Evolutionary conservation across 768 basidiomycete species (phyloP).

Genomic region (Tricholoma sp.): DNA sequence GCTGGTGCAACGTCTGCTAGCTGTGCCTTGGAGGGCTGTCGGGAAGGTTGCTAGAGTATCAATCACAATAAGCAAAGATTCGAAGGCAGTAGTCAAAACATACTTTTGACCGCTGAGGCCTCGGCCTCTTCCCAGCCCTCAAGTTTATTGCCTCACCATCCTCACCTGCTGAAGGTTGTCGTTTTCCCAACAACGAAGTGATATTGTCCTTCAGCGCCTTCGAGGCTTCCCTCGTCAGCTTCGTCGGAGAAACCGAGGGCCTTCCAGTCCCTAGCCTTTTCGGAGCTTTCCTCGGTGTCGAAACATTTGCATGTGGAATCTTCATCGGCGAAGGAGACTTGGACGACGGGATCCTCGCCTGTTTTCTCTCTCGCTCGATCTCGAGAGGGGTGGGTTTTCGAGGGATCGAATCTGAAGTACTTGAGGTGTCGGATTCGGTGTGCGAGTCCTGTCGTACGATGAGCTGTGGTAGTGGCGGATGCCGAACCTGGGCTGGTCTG

Average conservation of each 20-base stretch:
- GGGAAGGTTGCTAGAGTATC: slow-evolving; percentile 25
- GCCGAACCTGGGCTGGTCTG: background rate
- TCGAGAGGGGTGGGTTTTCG: slow-evolving; percentile 17
- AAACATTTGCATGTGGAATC: slow-evolving; percentile 18
- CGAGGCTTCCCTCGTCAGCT: slow-evolving; percentile 44
- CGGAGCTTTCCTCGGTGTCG: background rate
- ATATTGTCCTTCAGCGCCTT: slow-evolving; percentile 65
- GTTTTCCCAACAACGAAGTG: slow-evolving; percentile 64
- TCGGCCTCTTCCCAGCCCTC: slow-evolving; percentile 31
- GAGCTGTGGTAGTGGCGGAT: background rate
- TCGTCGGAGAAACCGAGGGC: slow-evolving; percentile 34
- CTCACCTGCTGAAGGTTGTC: slow-evolving; percentile 34
- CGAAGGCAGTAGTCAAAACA: background rate
- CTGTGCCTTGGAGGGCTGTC: slow-evolving; percentile 32
- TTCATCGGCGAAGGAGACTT: slow-evolving; percentile 53
- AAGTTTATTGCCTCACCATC: slow-evolving; percentile 21
- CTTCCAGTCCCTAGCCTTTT: slow-evolving; percentile 13
- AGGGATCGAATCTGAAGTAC: slow-evolving; percentile 2
- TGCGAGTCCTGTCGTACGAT: slow-evolving; percentile 9
- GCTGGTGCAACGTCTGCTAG: slow-evolving; percentile 14
- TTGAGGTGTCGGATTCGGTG: slow-evolving; percentile 1
- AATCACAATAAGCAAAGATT: background rate
- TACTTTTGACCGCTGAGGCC: slow-evolving; percentile 34
- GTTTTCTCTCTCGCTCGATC: slow-evolving; percentile 20
- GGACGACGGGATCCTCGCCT: slow-evolving; percentile 53